Percentiles rank a stretch among this genome's conserved stretches.
Conservation (phyloP, 73 alveolate species). For the Stentor roeselii region DNA sequence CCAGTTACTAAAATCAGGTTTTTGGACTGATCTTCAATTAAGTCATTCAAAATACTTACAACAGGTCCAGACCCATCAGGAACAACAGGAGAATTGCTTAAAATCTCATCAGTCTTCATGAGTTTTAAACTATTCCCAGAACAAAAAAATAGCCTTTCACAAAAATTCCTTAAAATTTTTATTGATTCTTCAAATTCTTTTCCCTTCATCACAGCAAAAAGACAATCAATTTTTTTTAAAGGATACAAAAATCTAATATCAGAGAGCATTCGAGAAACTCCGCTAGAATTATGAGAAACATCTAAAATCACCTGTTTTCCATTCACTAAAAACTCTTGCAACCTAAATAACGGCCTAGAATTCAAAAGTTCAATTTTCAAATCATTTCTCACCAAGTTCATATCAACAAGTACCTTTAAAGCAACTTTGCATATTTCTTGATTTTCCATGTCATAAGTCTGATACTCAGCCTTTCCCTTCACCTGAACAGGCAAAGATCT, state of each 20-base stretch:
- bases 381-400: not conserved
- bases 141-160: not conserved
- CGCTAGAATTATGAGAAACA: constrained; percentile 14
- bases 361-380: not conserved
- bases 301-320: not conserved
- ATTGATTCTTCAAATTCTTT: not conserved
- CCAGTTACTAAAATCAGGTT: not conserved
- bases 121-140: not conserved
- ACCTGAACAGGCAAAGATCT: not conserved
- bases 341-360: not conserved
- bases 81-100: not conserved
- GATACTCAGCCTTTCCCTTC: not conserved
- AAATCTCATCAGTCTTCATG: not conserved
- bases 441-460: not conserved
- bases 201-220: not conserved
- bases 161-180: not conserved
- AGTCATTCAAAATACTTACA: not conserved
- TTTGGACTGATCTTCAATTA: not conserved
- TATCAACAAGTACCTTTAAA: not conserved
- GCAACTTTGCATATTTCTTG: not conserved
- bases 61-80: not conserved
- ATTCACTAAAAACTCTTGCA: not conserved
- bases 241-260: not conserved
- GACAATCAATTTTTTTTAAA: not conserved
- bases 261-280: not conserved